A percentile compares a stretch with the other conserved stretches of the same genome.
Evolutionary conservation across 768 basidiomycete species (phyloP).

Genomic region (Omphalotus guepiniiformis): DNA sequence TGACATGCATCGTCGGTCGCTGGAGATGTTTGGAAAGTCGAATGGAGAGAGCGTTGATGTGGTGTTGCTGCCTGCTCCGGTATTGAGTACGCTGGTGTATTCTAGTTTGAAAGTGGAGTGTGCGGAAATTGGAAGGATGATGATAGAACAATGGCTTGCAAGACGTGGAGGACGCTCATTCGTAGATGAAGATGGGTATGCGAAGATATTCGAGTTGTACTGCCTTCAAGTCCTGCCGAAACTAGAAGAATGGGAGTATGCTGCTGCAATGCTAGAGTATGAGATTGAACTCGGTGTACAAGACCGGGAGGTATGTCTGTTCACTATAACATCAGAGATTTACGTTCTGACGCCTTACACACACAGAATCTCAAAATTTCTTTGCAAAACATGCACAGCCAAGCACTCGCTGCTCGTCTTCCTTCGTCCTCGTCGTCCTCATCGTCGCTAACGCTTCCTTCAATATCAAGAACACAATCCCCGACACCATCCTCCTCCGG

Average conservation of each 20-base stretch:
- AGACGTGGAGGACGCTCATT: slow-evolving; percentile 32
- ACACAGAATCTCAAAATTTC: slow-evolving; percentile 35
- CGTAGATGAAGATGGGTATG: slow-evolving; percentile 52
- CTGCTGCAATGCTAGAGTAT: slow-evolving; percentile 68
- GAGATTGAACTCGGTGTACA: slow-evolving; percentile 57
- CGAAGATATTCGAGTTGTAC: slow-evolving; percentile 74
- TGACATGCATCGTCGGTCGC: slow-evolving; percentile 57
- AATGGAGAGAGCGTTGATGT: slow-evolving; percentile 35
- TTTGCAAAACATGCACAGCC: slow-evolving; percentile 32
- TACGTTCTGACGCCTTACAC: slow-evolving; percentile 6
- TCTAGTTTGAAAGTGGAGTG: slow-evolving; percentile 65
- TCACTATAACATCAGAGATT: slow-evolving; percentile 7
- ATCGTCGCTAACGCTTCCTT: slow-evolving; percentile 19
- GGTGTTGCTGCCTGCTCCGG: slow-evolving; percentile 62
- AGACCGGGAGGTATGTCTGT: slow-evolving; percentile 47
- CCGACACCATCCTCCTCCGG: slow-evolving; percentile 55
- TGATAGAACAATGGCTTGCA: slow-evolving; percentile 80
- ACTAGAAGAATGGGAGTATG: slow-evolving; percentile 77
- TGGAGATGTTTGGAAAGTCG: slow-evolving; percentile 53
- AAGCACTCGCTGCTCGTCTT: slow-evolving; percentile 7
- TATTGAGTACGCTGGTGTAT: slow-evolving; percentile 66
- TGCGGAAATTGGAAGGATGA: slow-evolving; percentile 54
- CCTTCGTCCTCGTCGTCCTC: slow-evolving; percentile 8
- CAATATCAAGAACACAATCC: slow-evolving; percentile 27
- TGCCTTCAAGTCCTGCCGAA: slow-evolving; percentile 69